Evolutionary conservation across 768 basidiomycete species (phyloP).

Genomic region (Candolleomyces eurysporus): DNA sequence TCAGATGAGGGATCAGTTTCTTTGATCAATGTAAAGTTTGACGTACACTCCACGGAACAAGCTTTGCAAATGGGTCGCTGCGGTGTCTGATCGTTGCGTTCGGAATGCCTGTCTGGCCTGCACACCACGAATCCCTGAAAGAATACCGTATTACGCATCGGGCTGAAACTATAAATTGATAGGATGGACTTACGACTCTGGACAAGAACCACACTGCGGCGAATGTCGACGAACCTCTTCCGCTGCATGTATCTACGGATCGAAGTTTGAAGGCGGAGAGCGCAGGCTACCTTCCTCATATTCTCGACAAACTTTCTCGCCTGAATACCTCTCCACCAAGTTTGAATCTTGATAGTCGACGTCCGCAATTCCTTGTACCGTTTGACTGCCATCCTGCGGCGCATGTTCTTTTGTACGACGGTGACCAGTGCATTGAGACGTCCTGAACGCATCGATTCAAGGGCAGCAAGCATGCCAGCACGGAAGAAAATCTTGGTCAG

Average conservation of each 20-base stretch:
- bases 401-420: slow-evolving; percentile 96
- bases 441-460: slow-evolving; percentile 88
- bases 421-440: slow-evolving; percentile 90
- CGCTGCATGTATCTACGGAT: slow-evolving; percentile 74
- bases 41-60: slow-evolving; percentile 88
- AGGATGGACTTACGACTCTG: slow-evolving; percentile 74
- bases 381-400: slow-evolving; percentile 79
- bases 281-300: slow-evolving; percentile 73
- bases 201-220: slow-evolving; percentile 62
- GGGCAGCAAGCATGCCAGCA: slow-evolving; percentile 95
- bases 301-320: slow-evolving; percentile 70
- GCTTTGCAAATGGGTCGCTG: slow-evolving; percentile 75
- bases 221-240: slow-evolving; percentile 61
- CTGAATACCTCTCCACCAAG: slow-evolving; percentile 89
- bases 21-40: slow-evolving; percentile 3
- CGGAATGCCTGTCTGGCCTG: slow-evolving; percentile 62
- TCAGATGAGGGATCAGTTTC: background rate
- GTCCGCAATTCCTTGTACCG: slow-evolving; percentile 68
- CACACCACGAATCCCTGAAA: slow-evolving; percentile 68
- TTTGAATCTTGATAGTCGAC: slow-evolving; percentile 84
- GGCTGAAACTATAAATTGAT: background rate
- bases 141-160: background rate
- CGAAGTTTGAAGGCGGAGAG: slow-evolving; percentile 71
- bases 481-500: slow-evolving; percentile 99
- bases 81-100: slow-evolving; percentile 53